Evolutionary conservation across 2,329 filamentous ascomycete genomes (phyloP).

Genomic region (Cucurbitaria berberidis): DNA sequence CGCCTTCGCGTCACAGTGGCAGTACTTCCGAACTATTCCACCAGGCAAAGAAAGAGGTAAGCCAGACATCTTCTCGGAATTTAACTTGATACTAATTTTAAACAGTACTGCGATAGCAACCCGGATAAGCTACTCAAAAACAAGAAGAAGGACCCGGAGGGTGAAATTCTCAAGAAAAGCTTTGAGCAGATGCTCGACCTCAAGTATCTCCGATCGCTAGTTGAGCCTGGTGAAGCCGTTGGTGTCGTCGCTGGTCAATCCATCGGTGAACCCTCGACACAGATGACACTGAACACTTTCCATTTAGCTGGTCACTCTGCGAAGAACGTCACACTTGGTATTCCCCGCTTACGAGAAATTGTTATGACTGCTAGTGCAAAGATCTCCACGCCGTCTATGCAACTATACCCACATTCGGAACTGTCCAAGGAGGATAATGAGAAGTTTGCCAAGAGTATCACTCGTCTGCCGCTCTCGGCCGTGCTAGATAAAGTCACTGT

Average conservation of each 20-base stretch:
- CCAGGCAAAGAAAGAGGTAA: conserved; percentile 66
- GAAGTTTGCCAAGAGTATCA: conserved; percentile 90
- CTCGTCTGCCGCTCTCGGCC: conserved; percentile 80
- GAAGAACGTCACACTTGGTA: conserved; percentile 98
- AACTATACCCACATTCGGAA: conserved; percentile 76
- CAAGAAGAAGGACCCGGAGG: conserved; percentile 61
- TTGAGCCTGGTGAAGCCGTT: conserved; percentile 94
- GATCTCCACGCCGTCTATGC: conserved; percentile 92
- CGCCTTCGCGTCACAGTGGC: conserved; percentile 79
- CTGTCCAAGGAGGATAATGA: conserved; percentile 72
- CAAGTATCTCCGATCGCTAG: conserved; percentile 89
- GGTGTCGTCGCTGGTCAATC: conserved; percentile 97
- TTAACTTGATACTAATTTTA: conserved; percentile 17
- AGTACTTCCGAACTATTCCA: conserved; percentile 91
- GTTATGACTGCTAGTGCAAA: conserved; percentile 93
- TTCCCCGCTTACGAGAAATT: conserved; percentile 94
- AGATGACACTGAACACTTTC: conserved; percentile 99
- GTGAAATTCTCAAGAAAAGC: conserved; percentile 63
- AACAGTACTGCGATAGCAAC: conserved; percentile 79
- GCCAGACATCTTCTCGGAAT: conserved; percentile 6
- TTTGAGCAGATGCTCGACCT: conserved; percentile 86
- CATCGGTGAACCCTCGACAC: conserved; percentile 94
- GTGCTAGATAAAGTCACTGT: conserved; percentile 83
- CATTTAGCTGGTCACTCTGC: conserved; percentile 98
- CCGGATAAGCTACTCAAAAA: conserved; percentile 64